Evolutionary conservation across 805 yeast species (phyloP).

Genomic region (Candida dajiaensis): DNA sequence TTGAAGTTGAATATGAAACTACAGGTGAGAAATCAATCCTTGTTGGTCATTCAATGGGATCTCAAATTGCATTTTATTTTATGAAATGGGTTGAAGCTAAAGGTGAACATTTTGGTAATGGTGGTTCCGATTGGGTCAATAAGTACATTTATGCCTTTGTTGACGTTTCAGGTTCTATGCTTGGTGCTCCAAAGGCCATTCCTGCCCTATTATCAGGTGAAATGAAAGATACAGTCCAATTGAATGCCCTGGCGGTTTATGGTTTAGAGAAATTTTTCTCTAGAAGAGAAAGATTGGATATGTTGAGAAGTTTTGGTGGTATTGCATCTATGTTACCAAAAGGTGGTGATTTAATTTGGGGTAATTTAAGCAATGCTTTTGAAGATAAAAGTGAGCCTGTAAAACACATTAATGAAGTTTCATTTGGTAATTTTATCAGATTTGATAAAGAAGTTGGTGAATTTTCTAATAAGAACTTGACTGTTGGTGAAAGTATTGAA

Average conservation of each 20-base stretch:
- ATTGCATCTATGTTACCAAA: constrained; percentile 94
- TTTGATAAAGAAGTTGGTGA: constrained; percentile 44
- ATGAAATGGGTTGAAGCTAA: constrained; percentile 95
- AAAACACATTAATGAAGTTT: constrained; percentile 22
- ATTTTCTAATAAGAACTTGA: constrained; percentile 45
- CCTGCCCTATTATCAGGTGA: constrained; percentile 95
- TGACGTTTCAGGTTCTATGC: constrained; percentile 81
- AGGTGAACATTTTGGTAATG: constrained; percentile 79
- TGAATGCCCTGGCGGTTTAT: constrained; percentile 87
- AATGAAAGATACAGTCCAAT: constrained; percentile 95
- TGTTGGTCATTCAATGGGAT: constrained; percentile 94
- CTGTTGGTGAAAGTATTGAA: constrained; percentile 65
- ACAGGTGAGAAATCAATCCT: constrained; percentile 67
- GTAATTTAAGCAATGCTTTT: constrained; percentile 66
- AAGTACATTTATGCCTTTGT: constrained; percentile 74
- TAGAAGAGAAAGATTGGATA: constrained; percentile 78
- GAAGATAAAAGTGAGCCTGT: constrained; percentile 34
- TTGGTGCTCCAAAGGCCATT: constrained; percentile 93
- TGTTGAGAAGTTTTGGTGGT: constrained; percentile 89
- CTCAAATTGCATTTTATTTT: constrained; percentile 83
- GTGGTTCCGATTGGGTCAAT: constrained; percentile 88
- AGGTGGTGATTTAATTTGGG: constrained; percentile 92
- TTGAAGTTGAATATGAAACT: constrained; percentile 51
- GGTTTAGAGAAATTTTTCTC: constrained; percentile 94
- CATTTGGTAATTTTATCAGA: constrained; percentile 72